Conservation (phyloP, 768 basidiomycete species). For the Tricholoma bakamatsutake region DNA sequence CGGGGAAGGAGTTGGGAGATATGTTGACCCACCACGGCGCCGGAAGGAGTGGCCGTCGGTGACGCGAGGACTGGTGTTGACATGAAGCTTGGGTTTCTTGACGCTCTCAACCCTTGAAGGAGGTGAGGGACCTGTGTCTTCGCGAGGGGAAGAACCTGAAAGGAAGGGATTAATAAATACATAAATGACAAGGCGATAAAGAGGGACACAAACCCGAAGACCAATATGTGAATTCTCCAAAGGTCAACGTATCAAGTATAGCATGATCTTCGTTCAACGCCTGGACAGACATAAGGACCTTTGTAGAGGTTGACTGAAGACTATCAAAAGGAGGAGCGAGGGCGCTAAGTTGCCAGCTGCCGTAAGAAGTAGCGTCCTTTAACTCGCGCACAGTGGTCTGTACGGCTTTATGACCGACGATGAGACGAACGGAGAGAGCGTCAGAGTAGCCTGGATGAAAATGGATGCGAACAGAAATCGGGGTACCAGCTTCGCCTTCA, state of each 20-base stretch:
- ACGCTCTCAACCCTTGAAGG: conserved; percentile 4
- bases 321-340: conserved; percentile 49
- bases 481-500: conserved; percentile 58
- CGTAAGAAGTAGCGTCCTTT: conserved; percentile 33
- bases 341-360: conserved; percentile 62
- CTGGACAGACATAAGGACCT: conserved; percentile 55
- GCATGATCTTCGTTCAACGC: conserved; percentile 48
- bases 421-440: conserved; percentile 62
- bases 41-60: conserved; percentile 28
- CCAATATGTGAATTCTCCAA: conserved; percentile 70
- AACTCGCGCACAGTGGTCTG: conserved; percentile 59
- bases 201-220: conserved; percentile 31
- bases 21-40: conserved; percentile 29
- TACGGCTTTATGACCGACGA: conserved; percentile 65
- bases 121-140: not conserved
- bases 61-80: conserved; percentile 17
- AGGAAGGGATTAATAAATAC: not conserved
- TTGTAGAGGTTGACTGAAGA: conserved; percentile 33
- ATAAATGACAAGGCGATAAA: conserved; percentile 2
- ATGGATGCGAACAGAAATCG: conserved; percentile 58
- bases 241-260: conserved; percentile 59
- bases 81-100: conserved; percentile 28
- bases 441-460: conserved; percentile 47
- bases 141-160: not conserved
- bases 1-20: conserved; percentile 34